phyloP scores from a whole-genome alignment of 2,329 filamentous ascomycete genomes.

The Colletotrichum phormii region DNA sequence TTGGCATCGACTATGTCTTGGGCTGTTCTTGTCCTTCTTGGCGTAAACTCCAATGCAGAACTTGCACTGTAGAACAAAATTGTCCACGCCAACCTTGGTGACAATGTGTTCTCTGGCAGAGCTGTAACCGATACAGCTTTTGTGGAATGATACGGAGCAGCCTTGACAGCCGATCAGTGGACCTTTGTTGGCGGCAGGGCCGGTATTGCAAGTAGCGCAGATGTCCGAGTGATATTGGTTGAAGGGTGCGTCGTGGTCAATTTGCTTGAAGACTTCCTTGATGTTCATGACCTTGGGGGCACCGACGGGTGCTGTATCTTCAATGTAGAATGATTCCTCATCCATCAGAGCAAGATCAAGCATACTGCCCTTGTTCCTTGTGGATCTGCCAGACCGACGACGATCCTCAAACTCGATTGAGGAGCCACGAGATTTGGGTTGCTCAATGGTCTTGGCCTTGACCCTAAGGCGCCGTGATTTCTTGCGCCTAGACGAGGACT shows the following conservation, averaged over 20 bases:
- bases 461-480: conserved; percentile 38
- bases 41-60: conserved; percentile 79
- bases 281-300: conserved; percentile 71
- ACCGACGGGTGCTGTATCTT: conserved; percentile 57
- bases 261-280: conserved; percentile 77
- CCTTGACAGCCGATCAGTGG: conserved; percentile 89
- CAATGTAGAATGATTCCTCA: conserved; percentile 66
- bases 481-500: conserved; percentile 29
- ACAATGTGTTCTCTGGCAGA: conserved; percentile 84
- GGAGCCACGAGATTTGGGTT: conserved; percentile 48
- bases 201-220: conserved; percentile 79
- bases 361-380: conserved; percentile 57
- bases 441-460: conserved; percentile 12
- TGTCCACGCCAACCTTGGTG: conserved; percentile 81
- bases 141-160: conserved; percentile 87
- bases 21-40: conserved; percentile 77
- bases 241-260: conserved; percentile 75
- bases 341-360: conserved; percentile 66
- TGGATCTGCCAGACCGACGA: conserved; percentile 62
- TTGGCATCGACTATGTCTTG: conserved; percentile 78
- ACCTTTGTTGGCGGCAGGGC: conserved; percentile 69
- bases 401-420: conserved; percentile 65
- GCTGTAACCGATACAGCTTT: conserved; percentile 81
- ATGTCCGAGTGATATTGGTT: conserved; percentile 73
- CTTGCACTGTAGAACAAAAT: conserved; percentile 91